A percentile compares a stretch with the other conserved stretches of the same genome.
phyloP scores from a whole-genome alignment of 169 alveolate genomes.

The Plasmodium gonderi region DNA sequence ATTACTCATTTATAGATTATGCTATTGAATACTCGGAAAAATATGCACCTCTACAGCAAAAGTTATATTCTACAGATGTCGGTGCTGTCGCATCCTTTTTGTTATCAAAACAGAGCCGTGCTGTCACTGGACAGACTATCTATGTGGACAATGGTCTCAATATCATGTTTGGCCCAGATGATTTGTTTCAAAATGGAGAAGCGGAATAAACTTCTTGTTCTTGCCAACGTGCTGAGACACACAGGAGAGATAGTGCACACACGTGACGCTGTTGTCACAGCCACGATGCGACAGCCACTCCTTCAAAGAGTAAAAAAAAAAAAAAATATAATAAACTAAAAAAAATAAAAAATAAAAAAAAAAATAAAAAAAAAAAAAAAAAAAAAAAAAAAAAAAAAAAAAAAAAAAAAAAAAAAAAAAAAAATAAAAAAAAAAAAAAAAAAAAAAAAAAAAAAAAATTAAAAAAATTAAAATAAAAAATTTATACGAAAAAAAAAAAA shows the following conservation, averaged over 20 bases:
- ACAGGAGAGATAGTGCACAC: not conserved
- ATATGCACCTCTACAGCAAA: conserved; percentile 81
- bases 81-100: conserved; percentile 82
- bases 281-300: not conserved
- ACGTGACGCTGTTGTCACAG: not conserved
- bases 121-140: conserved; percentile 81
- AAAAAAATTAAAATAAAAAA: no score
- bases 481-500: no score
- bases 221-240: no score
- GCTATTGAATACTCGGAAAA: conserved; percentile 83
- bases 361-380: no score
- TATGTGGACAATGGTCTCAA: conserved; percentile 85
- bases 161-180: conserved; percentile 78
- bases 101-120: conserved; percentile 78
- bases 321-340: no score
- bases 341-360: no score
- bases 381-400: no score
- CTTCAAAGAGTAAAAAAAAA: not conserved
- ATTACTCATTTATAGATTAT: conserved; percentile 84
- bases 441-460: no score
- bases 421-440: no score
- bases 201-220: not conserved
- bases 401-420: no score
- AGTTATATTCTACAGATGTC: conserved; percentile 77
- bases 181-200: conserved; percentile 26